Percentiles rank a stretch among this genome's conserved stretches.
phyloP scores from a whole-genome alignment of 2,329 filamentous ascomycete species.

The Hypoxylon sp. region DNA sequence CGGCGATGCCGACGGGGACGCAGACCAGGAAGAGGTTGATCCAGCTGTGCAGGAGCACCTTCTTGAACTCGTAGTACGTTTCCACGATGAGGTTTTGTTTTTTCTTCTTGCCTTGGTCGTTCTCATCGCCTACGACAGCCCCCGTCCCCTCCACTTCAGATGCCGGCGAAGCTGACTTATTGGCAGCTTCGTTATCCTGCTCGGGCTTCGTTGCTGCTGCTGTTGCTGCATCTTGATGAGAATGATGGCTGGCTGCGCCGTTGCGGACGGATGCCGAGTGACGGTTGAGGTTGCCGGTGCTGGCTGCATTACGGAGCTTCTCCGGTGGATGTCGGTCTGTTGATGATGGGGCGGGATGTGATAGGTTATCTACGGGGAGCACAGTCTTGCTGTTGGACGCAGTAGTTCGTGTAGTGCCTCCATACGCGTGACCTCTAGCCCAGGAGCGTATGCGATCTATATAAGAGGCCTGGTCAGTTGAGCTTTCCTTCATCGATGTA shows the following conservation, averaged over 20 bases:
- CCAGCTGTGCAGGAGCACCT: slow-evolving; percentile 75
- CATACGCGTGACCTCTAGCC: slow-evolving; percentile 64
- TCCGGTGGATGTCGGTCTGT: slow-evolving; percentile 34
- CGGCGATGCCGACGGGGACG: slow-evolving; percentile 78
- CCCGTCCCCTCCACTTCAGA: slow-evolving; percentile 62
- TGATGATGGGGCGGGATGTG: slow-evolving; percentile 22
- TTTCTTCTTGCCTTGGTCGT: slow-evolving; percentile 42
- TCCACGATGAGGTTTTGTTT: slow-evolving; percentile 46
- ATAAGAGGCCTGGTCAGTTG: slow-evolving; percentile 58
- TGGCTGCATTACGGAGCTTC: slow-evolving; percentile 38
- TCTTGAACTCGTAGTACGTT: slow-evolving; percentile 62
- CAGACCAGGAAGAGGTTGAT: slow-evolving; percentile 81
- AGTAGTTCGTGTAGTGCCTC: slow-evolving; percentile 54
- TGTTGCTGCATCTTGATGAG: no score
- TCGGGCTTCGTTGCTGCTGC: no score
- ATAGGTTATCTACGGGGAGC: slow-evolving; percentile 53
- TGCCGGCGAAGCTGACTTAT: slow-evolving; percentile 50
- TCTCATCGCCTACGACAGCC: slow-evolving; percentile 61
- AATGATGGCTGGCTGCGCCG: slow-evolving; percentile 40
- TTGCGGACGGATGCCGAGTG: slow-evolving; percentile 38
- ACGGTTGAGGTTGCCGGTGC: slow-evolving; percentile 33
- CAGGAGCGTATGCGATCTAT: slow-evolving; percentile 66
- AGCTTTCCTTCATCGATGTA: slow-evolving; percentile 69
- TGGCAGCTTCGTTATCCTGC: slow-evolving; percentile 45
- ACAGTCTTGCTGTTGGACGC: slow-evolving; percentile 51